phyloP scores from a whole-genome alignment of 2,329 filamentous ascomycete species.

The Cladophialophora exuberans region DNA sequence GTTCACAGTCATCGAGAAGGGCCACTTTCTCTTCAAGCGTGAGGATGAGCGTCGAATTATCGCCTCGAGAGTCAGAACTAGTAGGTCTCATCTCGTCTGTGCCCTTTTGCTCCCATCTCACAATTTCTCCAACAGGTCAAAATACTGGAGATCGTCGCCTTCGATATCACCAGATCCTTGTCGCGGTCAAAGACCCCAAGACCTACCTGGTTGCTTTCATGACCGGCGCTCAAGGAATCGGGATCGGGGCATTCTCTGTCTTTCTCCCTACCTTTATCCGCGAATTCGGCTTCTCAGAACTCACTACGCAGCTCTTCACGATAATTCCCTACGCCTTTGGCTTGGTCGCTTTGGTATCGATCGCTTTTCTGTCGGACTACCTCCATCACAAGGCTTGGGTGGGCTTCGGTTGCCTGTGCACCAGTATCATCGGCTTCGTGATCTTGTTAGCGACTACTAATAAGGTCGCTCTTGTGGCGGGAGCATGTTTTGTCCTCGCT shows the following conservation, averaged over 20 bases:
- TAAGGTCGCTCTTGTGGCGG: neutral
- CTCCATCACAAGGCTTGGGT: neutral
- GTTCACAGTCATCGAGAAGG: conserved; percentile 1
- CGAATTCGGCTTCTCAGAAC: conserved; percentile 16
- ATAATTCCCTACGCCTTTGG: conserved; percentile 21
- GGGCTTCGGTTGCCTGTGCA: neutral
- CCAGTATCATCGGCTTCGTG: conserved; percentile 9
- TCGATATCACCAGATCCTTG: conserved; percentile 1
- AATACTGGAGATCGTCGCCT: conserved; percentile 8
- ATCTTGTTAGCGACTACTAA: conserved; percentile 3
- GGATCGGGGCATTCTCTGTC: conserved; percentile 2
- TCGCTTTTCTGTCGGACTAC: conserved; percentile 8
- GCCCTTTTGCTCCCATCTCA: neutral
- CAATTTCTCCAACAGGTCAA: neutral
- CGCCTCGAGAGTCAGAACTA: neutral
- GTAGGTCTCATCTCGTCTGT: neutral
- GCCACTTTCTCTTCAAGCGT: conserved; percentile 1
- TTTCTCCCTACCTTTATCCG: conserved; percentile 24
- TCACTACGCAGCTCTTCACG: conserved; percentile 17
- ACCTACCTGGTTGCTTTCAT: conserved; percentile 2
- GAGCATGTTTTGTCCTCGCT: conserved; percentile 8
- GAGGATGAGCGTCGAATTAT: neutral
- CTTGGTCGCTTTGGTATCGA: neutral
- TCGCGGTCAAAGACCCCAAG: conserved; percentile 13
- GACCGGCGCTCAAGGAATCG: neutral